Conservation (phyloP, 1,284 basidiomycete species). For the Irpex sp. region DNA sequence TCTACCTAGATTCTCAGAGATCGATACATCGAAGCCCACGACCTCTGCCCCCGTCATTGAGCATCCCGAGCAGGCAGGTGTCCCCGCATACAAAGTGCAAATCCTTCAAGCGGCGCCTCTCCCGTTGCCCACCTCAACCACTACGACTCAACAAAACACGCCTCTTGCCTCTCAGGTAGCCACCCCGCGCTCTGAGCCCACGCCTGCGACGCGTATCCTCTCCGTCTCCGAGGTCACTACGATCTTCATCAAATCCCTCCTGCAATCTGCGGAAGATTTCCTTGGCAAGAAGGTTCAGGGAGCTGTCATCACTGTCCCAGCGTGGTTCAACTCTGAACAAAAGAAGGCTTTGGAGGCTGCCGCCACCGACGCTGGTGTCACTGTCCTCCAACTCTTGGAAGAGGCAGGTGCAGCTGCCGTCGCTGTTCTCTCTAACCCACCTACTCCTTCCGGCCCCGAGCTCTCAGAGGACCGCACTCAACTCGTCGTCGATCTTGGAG, state of each 20-base stretch:
- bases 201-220: constrained; percentile 70
- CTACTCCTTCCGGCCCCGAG: constrained; percentile 38
- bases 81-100: constrained; percentile 85
- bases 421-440: constrained; percentile 44
- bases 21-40: constrained; percentile 50
- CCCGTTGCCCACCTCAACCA: constrained; percentile 47
- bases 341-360: constrained; percentile 71
- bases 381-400: constrained; percentile 83
- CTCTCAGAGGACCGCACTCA: constrained; percentile 58
- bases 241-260: constrained; percentile 83
- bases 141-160: constrained; percentile 37
- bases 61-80: constrained; percentile 69
- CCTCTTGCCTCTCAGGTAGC: constrained; percentile 67
- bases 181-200: constrained; percentile 72
- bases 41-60: constrained; percentile 69
- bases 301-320: constrained; percentile 83
- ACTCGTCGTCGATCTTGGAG: constrained; percentile 70
- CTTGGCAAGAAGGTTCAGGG: constrained; percentile 81
- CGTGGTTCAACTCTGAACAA: constrained; percentile 72
- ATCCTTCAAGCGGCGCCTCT: constrained; percentile 73
- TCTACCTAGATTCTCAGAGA: constrained; percentile 63
- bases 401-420: constrained; percentile 79
- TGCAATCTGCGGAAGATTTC: constrained; percentile 90
- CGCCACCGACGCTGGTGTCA: constrained; percentile 79
- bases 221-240: constrained; percentile 85